phyloP scores from a whole-genome alignment of 148 eudicot species.

The Rhododendron ovatum region DNA sequence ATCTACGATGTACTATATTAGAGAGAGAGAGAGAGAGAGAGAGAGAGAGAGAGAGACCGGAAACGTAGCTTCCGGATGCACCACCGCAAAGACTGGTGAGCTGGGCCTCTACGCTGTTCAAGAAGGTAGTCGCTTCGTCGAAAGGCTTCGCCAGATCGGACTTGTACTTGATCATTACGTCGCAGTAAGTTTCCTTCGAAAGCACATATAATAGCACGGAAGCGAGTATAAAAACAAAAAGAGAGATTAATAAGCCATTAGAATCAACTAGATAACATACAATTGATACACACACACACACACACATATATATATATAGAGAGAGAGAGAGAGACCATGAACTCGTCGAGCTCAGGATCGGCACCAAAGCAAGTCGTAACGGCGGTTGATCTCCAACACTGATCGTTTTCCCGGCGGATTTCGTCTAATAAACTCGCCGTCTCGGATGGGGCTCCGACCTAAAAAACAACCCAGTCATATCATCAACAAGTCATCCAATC shows the following conservation, averaged over 20 bases:
- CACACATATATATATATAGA: background rate
- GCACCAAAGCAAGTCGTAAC: constrained; percentile 35
- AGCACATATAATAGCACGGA: background rate
- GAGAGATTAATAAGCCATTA: background rate
- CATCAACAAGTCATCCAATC: background rate
- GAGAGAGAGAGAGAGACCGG: constrained; percentile 19
- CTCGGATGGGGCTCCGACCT: constrained; percentile 83
- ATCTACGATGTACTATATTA: background rate
- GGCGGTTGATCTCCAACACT: constrained; percentile 27
- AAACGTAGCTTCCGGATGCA: constrained; percentile 19
- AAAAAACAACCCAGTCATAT: background rate
- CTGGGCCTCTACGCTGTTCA: constrained; percentile 57
- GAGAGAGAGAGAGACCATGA: constrained; percentile 41
- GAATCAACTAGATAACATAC: background rate
- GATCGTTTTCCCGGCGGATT: constrained; percentile 37
- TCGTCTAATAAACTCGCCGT: constrained; percentile 46
- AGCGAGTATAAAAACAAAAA: background rate
- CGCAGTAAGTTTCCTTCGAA: constrained; percentile 65
- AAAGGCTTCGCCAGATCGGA: constrained; percentile 68
- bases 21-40: constrained; percentile 1
- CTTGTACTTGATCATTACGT: constrained; percentile 53
- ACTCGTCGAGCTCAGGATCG: constrained; percentile 87
- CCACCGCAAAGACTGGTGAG: constrained; percentile 59
- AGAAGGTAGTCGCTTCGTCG: constrained; percentile 70
- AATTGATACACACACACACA: background rate